These are phyloP conservation scores for Hirschioporus abietinus DNA, from an alignment of 768 basidiomycete genomes.

Conservation along the genomic window DNA sequence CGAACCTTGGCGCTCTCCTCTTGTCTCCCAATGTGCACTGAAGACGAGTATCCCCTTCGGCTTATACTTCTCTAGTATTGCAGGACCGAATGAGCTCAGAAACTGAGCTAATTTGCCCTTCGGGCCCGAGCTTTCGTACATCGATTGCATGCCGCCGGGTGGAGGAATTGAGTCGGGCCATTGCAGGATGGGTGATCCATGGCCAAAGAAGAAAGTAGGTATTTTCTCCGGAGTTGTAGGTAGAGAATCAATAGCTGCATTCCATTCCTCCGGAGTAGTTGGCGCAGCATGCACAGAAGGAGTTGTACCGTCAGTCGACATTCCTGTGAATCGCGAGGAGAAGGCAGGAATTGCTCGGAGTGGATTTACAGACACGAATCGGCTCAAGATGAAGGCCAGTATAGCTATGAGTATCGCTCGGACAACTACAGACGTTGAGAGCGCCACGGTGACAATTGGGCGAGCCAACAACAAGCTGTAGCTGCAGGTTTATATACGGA, in stretches of 20 bases:
- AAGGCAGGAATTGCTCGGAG: not conserved
- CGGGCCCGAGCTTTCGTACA: constrained; percentile 34
- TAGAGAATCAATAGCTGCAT: constrained; percentile 45
- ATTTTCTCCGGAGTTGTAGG: constrained; percentile 56
- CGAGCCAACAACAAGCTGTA: not conserved
- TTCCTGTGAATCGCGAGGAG: not conserved
- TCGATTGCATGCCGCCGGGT: constrained; percentile 3
- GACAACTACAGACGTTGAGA: not conserved
- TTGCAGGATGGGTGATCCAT: constrained; percentile 55
- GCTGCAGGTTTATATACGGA: not conserved
- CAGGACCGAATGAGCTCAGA: constrained; percentile 60
- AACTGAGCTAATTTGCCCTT: constrained; percentile 53
- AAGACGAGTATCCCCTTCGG: constrained; percentile 79
- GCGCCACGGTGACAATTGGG: not conserved
- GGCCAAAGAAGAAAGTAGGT: constrained; percentile 73
- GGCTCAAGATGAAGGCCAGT: not conserved
- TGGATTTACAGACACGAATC: not conserved
- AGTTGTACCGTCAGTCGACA: constrained; percentile 10
- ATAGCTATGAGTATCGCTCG: not conserved
- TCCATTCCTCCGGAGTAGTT: constrained; percentile 41
- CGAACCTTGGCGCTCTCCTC: constrained; percentile 50
- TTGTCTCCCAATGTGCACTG: constrained; percentile 79
- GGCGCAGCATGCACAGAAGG: constrained; percentile 18
- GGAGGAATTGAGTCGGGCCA: constrained; percentile 24
- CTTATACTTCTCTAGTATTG: constrained; percentile 60